Percentiles rank a stretch among this genome's conserved stretches.
Evolutionary conservation across 1,284 basidiomycete genomes (phyloP).

Genomic region (Hypsizygus ulmarius): DNA sequence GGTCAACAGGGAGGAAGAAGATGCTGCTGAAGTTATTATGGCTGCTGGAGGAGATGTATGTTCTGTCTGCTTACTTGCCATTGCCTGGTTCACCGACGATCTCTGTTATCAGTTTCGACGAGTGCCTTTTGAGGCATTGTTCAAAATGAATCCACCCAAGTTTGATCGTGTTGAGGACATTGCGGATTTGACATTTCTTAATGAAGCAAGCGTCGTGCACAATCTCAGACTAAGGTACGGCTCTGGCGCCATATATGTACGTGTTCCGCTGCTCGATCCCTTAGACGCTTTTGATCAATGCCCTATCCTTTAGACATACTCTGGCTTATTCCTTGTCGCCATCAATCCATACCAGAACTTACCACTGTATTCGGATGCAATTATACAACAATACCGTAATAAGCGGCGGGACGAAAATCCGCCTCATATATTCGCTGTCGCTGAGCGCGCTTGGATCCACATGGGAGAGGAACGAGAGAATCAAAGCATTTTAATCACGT

Average conservation of each 20-base stretch:
- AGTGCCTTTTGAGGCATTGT: constrained; percentile 76
- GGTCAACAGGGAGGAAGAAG: constrained; percentile 83
- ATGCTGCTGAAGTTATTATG: constrained; percentile 77
- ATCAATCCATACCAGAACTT: constrained; percentile 96
- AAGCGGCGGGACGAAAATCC: constrained; percentile 93
- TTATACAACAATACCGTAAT: constrained; percentile 90
- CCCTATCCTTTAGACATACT: constrained; percentile 71
- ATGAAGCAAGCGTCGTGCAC: constrained; percentile 98
- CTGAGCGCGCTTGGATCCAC: constrained; percentile 97
- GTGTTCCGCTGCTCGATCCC: constrained; percentile 32
- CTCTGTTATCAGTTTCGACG: constrained; percentile 56
- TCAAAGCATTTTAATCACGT: constrained; percentile 98
- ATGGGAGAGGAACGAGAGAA: constrained; percentile 98
- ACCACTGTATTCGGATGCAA: constrained; percentile 91
- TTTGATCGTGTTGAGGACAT: constrained; percentile 99
- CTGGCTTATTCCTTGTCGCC: constrained; percentile 95
- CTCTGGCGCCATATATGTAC: constrained; percentile 91
- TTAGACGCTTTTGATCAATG: background rate
- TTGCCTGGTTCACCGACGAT: constrained; percentile 4
- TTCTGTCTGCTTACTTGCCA: constrained; percentile 11
- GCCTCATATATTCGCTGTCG: constrained; percentile 97
- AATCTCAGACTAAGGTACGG: constrained; percentile 92
- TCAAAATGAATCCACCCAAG: constrained; percentile 98
- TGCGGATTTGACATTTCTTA: constrained; percentile 96
- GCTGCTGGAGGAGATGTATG: constrained; percentile 75